Evolutionary conservation across 768 basidiomycete genomes (phyloP).

Genomic region (Amanita polypyramis): DNA sequence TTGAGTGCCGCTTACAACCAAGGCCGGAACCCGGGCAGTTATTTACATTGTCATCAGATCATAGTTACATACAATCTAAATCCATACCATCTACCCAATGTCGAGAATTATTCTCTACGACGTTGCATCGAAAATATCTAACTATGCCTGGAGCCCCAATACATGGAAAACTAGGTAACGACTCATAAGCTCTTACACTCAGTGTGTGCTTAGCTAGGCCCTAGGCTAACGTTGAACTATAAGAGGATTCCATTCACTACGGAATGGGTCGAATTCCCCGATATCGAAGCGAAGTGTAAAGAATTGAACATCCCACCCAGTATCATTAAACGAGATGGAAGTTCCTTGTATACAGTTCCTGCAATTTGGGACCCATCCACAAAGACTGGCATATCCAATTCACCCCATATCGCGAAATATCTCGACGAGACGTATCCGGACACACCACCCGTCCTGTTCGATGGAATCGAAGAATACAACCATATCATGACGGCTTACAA

Average conservation of each 20-base stretch:
- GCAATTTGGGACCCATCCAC: conserved; percentile 36
- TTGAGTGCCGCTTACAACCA: too few species aligned
- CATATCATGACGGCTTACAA: not conserved
- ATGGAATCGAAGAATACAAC: conserved; percentile 4
- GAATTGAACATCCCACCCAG: conserved; percentile 23
- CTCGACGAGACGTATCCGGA: conserved; percentile 37
- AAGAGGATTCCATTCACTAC: conserved; percentile 30
- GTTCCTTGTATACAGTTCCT: conserved; percentile 30
- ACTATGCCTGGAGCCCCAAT: conserved; percentile 7
- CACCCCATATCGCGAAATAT: conserved; percentile 33
- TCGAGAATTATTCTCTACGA: conserved; percentile 11
- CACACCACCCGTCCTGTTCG: conserved; percentile 22
- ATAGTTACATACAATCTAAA: too few species aligned
- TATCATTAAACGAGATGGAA: conserved; percentile 18
- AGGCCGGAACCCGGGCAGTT: too few species aligned
- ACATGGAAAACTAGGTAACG: conserved; percentile 10
- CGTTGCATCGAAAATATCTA: conserved; percentile 6
- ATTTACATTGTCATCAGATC: too few species aligned
- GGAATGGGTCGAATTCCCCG: conserved; percentile 40
- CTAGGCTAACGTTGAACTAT: conserved; percentile 22
- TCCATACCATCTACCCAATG: not conserved
- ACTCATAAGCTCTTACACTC: not conserved
- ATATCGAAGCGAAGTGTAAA: conserved; percentile 25
- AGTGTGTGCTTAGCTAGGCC: not conserved
- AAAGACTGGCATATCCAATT: conserved; percentile 25